phyloP scores from a whole-genome alignment of 2,329 filamentous ascomycete genomes.

The Cladophialophora yegresii region DNA sequence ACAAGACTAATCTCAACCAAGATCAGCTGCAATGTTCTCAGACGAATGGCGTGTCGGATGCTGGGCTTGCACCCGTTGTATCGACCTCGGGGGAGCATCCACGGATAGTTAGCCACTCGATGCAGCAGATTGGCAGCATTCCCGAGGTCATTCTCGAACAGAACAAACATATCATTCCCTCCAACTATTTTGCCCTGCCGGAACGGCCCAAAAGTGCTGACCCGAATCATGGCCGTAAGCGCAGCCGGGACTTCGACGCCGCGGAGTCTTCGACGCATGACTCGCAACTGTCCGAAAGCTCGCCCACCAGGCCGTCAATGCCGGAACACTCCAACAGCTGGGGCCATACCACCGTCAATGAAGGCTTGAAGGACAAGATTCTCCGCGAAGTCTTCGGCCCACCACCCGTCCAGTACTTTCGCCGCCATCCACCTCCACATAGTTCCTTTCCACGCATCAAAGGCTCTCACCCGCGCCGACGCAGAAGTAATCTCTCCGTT shows the following conservation, averaged over 20 bases:
- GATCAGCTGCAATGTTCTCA: not conserved
- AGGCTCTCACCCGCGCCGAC: constrained; percentile 36
- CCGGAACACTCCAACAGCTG: constrained; percentile 62
- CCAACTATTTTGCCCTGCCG: constrained; percentile 72
- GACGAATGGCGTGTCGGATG: not conserved
- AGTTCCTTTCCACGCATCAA: constrained; percentile 60
- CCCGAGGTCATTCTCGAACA: constrained; percentile 93
- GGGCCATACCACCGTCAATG: constrained; percentile 91
- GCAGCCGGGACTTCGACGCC: constrained; percentile 25
- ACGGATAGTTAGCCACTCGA: constrained; percentile 69
- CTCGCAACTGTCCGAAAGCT: not conserved
- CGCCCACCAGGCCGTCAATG: constrained; percentile 38
- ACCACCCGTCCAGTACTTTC: constrained; percentile 77
- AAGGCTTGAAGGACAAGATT: constrained; percentile 82
- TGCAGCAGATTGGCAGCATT: constrained; percentile 68
- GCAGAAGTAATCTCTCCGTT: constrained; percentile 41
- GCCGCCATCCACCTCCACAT: constrained; percentile 64
- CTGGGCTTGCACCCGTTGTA: constrained; percentile 4
- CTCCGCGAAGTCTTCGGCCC: constrained; percentile 89
- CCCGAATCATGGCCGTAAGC: constrained; percentile 35
- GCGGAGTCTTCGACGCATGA: not conserved
- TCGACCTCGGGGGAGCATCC: constrained; percentile 41
- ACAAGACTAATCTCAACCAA: constrained; percentile 3
- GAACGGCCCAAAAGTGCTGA: constrained; percentile 46
- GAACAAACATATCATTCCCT: constrained; percentile 88